phyloP scores from a whole-genome alignment of 2,329 filamentous ascomycete species.

The Sphaerostilbella broomeana region DNA sequence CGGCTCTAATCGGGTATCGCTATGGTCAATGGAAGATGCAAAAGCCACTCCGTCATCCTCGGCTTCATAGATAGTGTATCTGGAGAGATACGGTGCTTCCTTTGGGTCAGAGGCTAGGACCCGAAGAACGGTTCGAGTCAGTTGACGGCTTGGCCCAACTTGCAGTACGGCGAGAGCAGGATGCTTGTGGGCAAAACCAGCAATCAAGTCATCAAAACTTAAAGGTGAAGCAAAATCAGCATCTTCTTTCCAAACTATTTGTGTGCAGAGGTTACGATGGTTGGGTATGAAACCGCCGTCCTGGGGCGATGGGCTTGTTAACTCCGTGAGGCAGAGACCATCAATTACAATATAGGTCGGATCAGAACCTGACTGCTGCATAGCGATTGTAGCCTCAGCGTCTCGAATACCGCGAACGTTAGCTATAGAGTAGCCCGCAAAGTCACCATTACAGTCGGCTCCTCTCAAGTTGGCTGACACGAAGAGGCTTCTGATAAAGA shows the following conservation, averaged over 20 bases:
- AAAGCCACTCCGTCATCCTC: slow-evolving; percentile 4
- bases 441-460: slow-evolving; percentile 24
- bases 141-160: slow-evolving; percentile 23
- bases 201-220: slow-evolving; percentile 23
- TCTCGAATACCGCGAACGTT: slow-evolving; percentile 29
- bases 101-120: slow-evolving; percentile 17
- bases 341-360: slow-evolving; percentile 36
- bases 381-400: slow-evolving; percentile 37
- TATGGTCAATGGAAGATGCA: slow-evolving; percentile 9
- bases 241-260: slow-evolving; percentile 42
- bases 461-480: slow-evolving; percentile 35
- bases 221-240: slow-evolving; percentile 19
- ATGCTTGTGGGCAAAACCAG: slow-evolving; percentile 33
- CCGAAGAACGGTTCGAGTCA: slow-evolving; percentile 22
- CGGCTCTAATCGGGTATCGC: slow-evolving; percentile 14
- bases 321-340: slow-evolving; percentile 36
- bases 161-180: slow-evolving; percentile 35
- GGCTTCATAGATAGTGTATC: slow-evolving; percentile 26
- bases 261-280: slow-evolving; percentile 42
- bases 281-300: slow-evolving; percentile 38
- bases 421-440: slow-evolving; percentile 37
- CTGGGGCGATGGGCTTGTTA: slow-evolving; percentile 23
- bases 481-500: slow-evolving; percentile 38
- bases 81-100: slow-evolving; percentile 28
- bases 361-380: slow-evolving; percentile 30